A percentile compares a stretch with the other conserved stretches of the same genome.
Conservation (phyloP, 73 alveolate genomes). For the Blepharisma japonicum region DNA sequence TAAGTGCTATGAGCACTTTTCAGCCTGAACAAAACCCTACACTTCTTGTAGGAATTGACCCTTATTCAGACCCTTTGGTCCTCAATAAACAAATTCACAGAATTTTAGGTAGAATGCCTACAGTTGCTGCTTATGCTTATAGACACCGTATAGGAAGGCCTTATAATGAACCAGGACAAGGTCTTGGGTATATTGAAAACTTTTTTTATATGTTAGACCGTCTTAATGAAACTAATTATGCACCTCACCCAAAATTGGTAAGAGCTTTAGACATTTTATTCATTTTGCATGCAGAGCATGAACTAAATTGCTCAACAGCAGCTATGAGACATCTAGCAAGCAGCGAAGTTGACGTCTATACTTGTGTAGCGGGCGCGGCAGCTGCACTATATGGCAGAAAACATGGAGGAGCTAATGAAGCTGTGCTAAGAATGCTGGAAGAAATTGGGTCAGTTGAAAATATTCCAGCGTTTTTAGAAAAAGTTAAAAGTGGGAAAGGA, state of each 20-base stretch:
- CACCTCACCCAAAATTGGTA: slow-evolving; percentile 74
- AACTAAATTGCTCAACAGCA: slow-evolving; percentile 89
- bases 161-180: slow-evolving; percentile 59
- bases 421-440: slow-evolving; percentile 86
- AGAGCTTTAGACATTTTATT: slow-evolving; percentile 78
- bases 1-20: slow-evolving; percentile 82
- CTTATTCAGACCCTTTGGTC: slow-evolving; percentile 58
- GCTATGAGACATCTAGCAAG: slow-evolving; percentile 88
- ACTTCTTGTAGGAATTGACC: slow-evolving; percentile 59
- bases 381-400: slow-evolving; percentile 89
- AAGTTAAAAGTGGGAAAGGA: slow-evolving; percentile 73
- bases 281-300: slow-evolving; percentile 92
- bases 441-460: slow-evolving; percentile 77
- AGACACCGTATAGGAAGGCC: slow-evolving; percentile 84
- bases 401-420: slow-evolving; percentile 96
- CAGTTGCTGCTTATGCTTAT: slow-evolving; percentile 77
- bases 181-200: slow-evolving; percentile 77
- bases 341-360: slow-evolving; percentile 71
- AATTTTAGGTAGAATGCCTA: slow-evolving; percentile 74
- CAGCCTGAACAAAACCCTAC: slow-evolving; percentile 95
- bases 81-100: slow-evolving; percentile 74
- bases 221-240: slow-evolving; percentile 48
- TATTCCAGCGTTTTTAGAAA: slow-evolving; percentile 76
- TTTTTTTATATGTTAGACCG: slow-evolving; percentile 86
- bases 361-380: slow-evolving; percentile 80